Evolutionary conservation across 2,329 filamentous ascomycete genomes (phyloP), one percentile per base, ranked within the genome.

Genomic region (Zymoseptoria tritici): DNA sequence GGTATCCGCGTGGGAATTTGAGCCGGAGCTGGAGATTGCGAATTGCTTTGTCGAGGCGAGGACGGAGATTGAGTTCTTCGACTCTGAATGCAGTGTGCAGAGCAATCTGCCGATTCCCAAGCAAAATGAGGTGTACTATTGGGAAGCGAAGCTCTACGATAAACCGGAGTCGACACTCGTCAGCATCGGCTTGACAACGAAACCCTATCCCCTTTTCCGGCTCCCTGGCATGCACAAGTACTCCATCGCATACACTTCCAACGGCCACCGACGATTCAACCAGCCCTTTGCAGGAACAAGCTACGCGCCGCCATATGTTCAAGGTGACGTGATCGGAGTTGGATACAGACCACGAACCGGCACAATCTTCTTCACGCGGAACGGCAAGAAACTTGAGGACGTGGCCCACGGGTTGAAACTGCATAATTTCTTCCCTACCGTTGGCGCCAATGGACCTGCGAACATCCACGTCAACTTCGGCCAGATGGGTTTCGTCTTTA

Each of bases 1-100:
- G 55, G 93, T 99, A n/a, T 96, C 94, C 4, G 94, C 94, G 6
- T 99, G 94, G 94, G 94, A 99, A 75, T 99, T 99, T 71, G 94
- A 97, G 75, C 94, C 94, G n/a, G 94, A 99, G 75, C 79, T 97
- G 42, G 94, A 99, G 76, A 97, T 97, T 67, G 94, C 94, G 67
- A 97, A 97, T 76, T 99, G 94, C 76, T 99, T 99, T 72, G 94
- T 99, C 64, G 93, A 99, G 76, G 93, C 80, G 49, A 85, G 94
- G 66, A 99, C 94, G 9, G 94, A 99, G 75, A 96, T 99, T 64
- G 94, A 99, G 74, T 99, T 99, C 78, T 99, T 96, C 72, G 94
- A 99, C 75, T 94, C 91, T 2, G 94, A 96, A 74, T 97, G 93
- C 78, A 96, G 92, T 68, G 94, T 97, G 63, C 91, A 96, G 80